Evolutionary conservation across 2,329 filamentous ascomycete genomes (phyloP), one percentile per base, ranked within the genome.

Genomic region (Claviceps sp.): DNA sequence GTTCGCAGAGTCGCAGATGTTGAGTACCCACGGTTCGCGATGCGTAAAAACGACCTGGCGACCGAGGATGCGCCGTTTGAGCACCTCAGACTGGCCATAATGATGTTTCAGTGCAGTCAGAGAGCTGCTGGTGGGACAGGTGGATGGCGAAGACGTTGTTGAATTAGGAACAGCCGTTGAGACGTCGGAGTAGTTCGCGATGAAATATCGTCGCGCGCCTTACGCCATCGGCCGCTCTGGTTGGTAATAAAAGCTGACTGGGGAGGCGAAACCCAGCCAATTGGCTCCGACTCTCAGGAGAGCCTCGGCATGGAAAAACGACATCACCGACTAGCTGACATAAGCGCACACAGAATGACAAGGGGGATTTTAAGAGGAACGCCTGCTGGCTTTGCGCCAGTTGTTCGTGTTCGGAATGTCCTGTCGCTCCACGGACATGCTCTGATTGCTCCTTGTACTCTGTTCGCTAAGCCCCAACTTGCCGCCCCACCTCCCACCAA

Each of bases 401-500:
- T 26, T 24, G 42, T 44, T 20, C 41, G 16, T 11, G 6, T 4
- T 24, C 48, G 38, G 22, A 54, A 44, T 37, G 42, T 42, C 16
- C 44, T 48, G 20, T 46, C 8, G 43, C 8, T 30, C 30, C 30
- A 18, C 37, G 34, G 44, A 44, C n/a, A 14, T 18, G 30, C 11
- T 20, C 24, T 40, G 46, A 38, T 30, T 18, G 42, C 30, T 41
- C 37, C 44, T 30, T 22, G 40, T 26, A 37, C 48, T 44, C 24
- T 48, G 44, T 54, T 68, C 63, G 64, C 63, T 68, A 67, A 68
- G 64, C 65, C 66, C 66, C 64, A 63, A 66, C 57, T 58, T 59
- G 59, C 58, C 56, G 64, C 67, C 66, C 67, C 65, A 65, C 65
- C 63, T 66, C 68, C 66, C 68, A 70, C 66, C 66, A 67, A 69